Percentiles rank a stretch among this genome's conserved stretches.
phyloP scores from a whole-genome alignment of 176 grass and related monocot species.

The barley (Hordeum vulgare) region DNA sequence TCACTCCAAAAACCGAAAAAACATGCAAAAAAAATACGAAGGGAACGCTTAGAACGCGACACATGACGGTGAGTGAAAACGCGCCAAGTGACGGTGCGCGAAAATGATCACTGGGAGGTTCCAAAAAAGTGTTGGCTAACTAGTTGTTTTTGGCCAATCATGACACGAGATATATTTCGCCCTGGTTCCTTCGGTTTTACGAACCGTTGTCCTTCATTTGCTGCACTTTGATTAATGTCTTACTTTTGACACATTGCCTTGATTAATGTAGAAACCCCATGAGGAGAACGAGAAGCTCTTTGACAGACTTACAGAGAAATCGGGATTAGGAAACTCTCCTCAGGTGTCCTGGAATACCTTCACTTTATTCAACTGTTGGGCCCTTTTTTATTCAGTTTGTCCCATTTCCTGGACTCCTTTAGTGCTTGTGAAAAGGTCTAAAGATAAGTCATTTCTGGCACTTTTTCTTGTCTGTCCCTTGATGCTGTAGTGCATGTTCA shows the following conservation, averaged over 20 bases:
- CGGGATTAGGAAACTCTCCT: conserved; percentile 50
- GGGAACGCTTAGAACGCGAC: too few relatives aligned
- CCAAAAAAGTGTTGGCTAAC: too few relatives aligned
- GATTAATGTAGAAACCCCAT: conserved; percentile 79
- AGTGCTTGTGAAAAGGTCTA: conserved; percentile 1
- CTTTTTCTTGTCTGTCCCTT: not conserved
- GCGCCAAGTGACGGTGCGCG: too few relatives aligned
- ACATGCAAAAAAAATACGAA: too few relatives aligned
- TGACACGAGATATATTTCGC: too few relatives aligned
- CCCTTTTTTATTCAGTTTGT: not conserved
- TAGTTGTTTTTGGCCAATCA: too few relatives aligned
- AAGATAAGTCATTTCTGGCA: not conserved
- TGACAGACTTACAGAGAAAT: conserved; percentile 81
- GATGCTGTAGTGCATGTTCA: not conserved
- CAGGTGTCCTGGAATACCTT: conserved; percentile 44
- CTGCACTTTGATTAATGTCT: conserved; percentile 25
- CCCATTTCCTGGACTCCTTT: not conserved
- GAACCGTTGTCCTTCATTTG: conserved; percentile 4
- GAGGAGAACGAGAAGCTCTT: conserved; percentile 97
- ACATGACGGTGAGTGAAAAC: too few relatives aligned
- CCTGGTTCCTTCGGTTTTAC: not conserved
- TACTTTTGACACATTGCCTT: not conserved
- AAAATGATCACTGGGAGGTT: too few relatives aligned
- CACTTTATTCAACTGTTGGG: conserved; percentile 4
- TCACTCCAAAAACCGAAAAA: too few relatives aligned